These are phyloP conservation scores for Neurospora crassa DNA, from an alignment of 2,329 filamentous ascomycete genomes.

Conservation along the genomic window DNA sequence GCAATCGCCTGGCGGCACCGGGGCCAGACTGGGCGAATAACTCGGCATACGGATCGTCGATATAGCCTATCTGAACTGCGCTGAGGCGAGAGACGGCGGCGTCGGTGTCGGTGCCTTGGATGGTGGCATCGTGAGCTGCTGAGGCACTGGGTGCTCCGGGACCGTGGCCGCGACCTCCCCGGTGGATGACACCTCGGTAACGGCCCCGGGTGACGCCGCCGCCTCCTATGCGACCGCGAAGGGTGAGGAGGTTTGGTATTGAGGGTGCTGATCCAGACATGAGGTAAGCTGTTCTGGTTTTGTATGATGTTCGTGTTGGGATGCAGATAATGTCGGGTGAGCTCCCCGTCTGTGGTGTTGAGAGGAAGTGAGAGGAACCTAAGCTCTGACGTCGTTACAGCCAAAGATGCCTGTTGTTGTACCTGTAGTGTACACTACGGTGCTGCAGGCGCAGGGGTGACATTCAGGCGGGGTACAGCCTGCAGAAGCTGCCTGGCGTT, in stretches of 20 bases:
- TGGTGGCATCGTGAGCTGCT: constrained; percentile 55
- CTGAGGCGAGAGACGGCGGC: constrained; percentile 83
- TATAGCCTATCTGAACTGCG: constrained; percentile 76
- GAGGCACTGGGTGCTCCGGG: constrained; percentile 14
- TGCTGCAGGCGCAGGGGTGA: background rate
- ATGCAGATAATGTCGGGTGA: background rate
- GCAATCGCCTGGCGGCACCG: constrained; percentile 33
- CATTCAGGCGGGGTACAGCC: background rate
- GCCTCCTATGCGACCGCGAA: constrained; percentile 29
- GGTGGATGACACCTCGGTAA: constrained; percentile 1
- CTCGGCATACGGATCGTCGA: constrained; percentile 70
- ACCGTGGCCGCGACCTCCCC: constrained; percentile 23
- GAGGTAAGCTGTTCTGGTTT: background rate
- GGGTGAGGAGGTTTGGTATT: constrained; percentile 68
- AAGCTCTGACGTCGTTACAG: background rate
- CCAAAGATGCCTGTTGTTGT: background rate
- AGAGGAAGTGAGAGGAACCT: background rate
- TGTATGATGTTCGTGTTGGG: background rate
- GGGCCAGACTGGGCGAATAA: constrained; percentile 48
- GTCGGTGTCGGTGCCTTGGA: constrained; percentile 87
- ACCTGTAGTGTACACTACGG: background rate
- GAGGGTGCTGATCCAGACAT: constrained; percentile 40
- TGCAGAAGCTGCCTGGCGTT: background rate
- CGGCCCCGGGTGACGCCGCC: constrained; percentile 21
- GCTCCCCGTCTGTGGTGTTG: background rate